phyloP scores from a whole-genome alignment of 805 yeast genomes.

The Myxozyma mucilagina region DNA sequence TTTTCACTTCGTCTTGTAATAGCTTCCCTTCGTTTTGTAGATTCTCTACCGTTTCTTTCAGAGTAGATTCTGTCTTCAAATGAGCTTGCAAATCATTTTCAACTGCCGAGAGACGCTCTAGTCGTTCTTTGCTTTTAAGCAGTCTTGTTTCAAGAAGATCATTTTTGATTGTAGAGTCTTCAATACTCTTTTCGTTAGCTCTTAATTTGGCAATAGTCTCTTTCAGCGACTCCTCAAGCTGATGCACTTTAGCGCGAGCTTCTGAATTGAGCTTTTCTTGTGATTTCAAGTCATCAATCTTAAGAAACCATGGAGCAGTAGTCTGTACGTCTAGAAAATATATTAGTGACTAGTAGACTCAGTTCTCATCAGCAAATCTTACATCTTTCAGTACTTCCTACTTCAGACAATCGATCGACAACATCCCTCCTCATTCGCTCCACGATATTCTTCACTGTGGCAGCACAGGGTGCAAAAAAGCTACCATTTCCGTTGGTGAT shows the following conservation, averaged over 20 bases:
- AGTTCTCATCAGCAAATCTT: not conserved
- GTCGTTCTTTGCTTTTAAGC: conserved; percentile 18
- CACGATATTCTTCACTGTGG: not conserved
- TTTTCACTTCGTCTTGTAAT: conserved; percentile 5
- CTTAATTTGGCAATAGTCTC: conserved; percentile 29
- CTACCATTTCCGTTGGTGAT: not conserved
- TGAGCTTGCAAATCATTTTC: conserved; percentile 27
- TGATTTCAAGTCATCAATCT: conserved; percentile 24
- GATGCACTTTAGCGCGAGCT: conserved; percentile 23
- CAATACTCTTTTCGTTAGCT: conserved; percentile 33
- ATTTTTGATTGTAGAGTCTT: conserved; percentile 35
- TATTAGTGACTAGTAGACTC: not conserved
- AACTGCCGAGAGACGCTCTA: conserved; percentile 28
- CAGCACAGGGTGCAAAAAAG: conserved; percentile 1
- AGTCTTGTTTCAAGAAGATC: conserved; percentile 32
- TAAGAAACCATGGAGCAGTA: conserved; percentile 34
- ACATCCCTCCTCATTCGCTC: conserved; percentile 1
- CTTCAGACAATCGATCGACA: not conserved
- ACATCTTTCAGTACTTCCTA: not conserved
- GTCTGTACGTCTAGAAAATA: not conserved
- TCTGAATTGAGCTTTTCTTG: conserved; percentile 15
- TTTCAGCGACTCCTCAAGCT: conserved; percentile 29
- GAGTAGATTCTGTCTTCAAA: not conserved
- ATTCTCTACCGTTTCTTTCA: conserved; percentile 2
- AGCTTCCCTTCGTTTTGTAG: conserved; percentile 4